These are phyloP conservation scores for Flaveria trinervia DNA, from an alignment of 129 eudicot species.

Conservation along the genomic window DNA sequence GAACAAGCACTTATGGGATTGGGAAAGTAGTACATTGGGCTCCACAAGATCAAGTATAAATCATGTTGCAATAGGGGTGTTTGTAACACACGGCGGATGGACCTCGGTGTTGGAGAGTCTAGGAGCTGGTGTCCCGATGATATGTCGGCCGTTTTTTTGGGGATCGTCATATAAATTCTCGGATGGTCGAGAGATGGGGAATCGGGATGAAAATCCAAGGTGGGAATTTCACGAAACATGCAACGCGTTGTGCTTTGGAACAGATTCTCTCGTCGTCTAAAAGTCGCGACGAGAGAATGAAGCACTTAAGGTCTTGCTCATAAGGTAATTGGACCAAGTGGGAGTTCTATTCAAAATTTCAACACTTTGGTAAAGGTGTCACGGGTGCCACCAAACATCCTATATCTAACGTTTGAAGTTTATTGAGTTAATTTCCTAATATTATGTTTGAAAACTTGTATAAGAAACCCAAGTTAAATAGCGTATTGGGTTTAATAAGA, in stretches of 20 bases:
- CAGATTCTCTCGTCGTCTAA: conserved; percentile 24
- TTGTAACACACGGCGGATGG: conserved; percentile 71
- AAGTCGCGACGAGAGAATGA: conserved; percentile 21
- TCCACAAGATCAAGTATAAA: conserved; percentile 55
- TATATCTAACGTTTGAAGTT: no score
- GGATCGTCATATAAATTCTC: conserved; percentile 53
- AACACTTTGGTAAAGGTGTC: conserved; percentile 33
- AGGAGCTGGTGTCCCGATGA: conserved; percentile 54
- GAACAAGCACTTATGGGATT: conserved; percentile 10
- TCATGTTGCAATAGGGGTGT: conserved; percentile 48
- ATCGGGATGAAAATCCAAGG: conserved; percentile 56
- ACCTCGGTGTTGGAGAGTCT: conserved; percentile 69
- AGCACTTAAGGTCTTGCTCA: conserved; percentile 41
- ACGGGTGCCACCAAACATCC: neutral
- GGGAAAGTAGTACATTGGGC: conserved; percentile 77
- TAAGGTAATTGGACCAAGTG: conserved; percentile 42
- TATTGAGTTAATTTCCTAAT: no score
- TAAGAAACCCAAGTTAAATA: no score
- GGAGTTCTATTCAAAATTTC: conserved; percentile 50
- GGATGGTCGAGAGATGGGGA: conserved; percentile 56
- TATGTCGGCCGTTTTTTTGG: conserved; percentile 61
- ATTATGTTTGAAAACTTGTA: no score
- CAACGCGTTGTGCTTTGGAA: conserved; percentile 39
- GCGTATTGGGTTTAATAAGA: no score
- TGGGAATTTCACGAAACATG: conserved; percentile 48